Base-by-base conservation (phyloP, 2,329 filamentous ascomycete species). In the Pseudopyricularia javanii region DNA sequence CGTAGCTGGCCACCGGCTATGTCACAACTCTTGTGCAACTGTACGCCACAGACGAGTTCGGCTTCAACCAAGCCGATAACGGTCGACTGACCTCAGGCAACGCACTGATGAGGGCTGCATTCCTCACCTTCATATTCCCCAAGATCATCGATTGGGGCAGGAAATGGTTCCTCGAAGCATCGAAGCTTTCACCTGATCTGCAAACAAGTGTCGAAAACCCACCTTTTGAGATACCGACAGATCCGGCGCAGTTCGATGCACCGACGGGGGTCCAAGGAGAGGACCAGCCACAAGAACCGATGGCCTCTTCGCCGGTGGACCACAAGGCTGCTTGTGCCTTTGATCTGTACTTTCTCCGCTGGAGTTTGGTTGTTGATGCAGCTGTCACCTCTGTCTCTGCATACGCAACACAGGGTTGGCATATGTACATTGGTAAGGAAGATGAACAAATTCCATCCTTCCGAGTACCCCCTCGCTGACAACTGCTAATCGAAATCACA, bases 341-440 rank as follows among this genome's bases (percentile, higher is more conserved):
- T 59, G 85, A 88, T 55, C 70, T 88, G 1, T 71, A 82, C 34
- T 88, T 86, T 59, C 70, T 85, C 3, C 73, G 80, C 3, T 85
- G 78, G 69, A 85, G 80, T 55, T 68, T 88, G 3, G 64, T 87
- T 0, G 69, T 81, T 0, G 85, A 88, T 59, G 82, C 82, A 0
- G 59, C 78, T 0, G 66, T 88, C 22, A 88, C 85, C 0, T 77
- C 77, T 2, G 69, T 80, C 1, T 78, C 82, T 0, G 77, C 79
- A 0, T 82, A 86, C 56, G 80, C 82, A 0, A 79, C 75, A 0
- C 55, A 78, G 49, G 74, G 75, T 1, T 87, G 82, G 81, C 83
- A 88, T 58, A 79, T 88, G 48, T 88, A 85, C 59, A 64, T 86
- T 0, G 71, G 75, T 75, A 61, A 58, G 40, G 14, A 4, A 45